Evolutionary conservation across 805 yeast species (phyloP).

Genomic region (Starmerella bombicola): DNA sequence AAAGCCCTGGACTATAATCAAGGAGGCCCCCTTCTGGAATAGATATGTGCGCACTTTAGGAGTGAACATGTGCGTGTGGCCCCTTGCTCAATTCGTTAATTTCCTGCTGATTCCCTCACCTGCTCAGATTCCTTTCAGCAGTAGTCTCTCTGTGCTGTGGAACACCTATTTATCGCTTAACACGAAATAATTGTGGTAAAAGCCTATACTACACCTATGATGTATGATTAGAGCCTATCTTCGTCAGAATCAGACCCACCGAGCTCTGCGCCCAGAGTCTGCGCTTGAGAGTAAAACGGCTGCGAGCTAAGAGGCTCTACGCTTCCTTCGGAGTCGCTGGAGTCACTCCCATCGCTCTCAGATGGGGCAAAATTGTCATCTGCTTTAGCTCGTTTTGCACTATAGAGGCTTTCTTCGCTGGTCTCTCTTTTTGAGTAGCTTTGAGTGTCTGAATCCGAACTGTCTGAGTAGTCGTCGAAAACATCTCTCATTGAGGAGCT

Average conservation of each 20-base stretch:
- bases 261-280: constrained; percentile 9
- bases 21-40: constrained; percentile 43
- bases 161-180: constrained; percentile 82
- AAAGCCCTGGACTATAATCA: constrained; percentile 53
- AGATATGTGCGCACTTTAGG: constrained; percentile 49
- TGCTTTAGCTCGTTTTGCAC: not conserved
- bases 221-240: not conserved
- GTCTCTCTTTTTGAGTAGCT: not conserved
- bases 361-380: not conserved
- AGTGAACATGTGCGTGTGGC: constrained; percentile 85
- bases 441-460: not conserved
- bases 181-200: constrained; percentile 28
- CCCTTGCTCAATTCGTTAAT: constrained; percentile 66
- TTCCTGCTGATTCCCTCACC: constrained; percentile 65
- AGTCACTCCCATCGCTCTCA: not conserved
- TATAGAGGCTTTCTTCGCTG: not conserved
- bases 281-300: constrained; percentile 11
- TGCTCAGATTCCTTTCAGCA: constrained; percentile 84
- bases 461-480: not conserved
- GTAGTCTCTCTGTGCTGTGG: constrained; percentile 83
- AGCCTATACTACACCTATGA: not conserved
- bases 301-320: constrained; percentile 3
- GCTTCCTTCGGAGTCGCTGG: not conserved
- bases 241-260: constrained; percentile 8
- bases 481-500: not conserved